Evolutionary conservation across 257 asterid species (phyloP), one percentile per base, ranked within the genome.

Genomic region (Solanum bulbocastanum): DNA sequence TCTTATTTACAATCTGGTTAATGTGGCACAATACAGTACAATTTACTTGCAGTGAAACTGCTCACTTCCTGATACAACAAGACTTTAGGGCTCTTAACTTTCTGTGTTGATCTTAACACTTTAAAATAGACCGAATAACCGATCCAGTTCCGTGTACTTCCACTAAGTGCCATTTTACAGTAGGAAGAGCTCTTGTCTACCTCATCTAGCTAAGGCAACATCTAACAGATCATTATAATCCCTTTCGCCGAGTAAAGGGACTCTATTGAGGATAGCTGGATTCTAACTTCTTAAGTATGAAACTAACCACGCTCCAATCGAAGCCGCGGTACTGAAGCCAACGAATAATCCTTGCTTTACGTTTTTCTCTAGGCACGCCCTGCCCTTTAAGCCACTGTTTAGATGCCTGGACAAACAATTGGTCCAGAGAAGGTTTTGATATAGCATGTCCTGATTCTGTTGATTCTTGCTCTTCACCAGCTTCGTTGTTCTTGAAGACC

Each of bases 291-390:
- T 93, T 94, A 18, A 96, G 62, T 25, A 94, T 89, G 78, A 81
- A 56, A 49, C 90, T 91, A 71, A 91, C 88, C 66, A 94, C 90
- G 66, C 88, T 87, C 98, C 98, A 94, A 88, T 90, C 89, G 87
- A 93, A 96, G 88, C 99, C 98, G n/a, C 99, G 98, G 71, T 97
- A 97, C 58, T 95, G 99, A 87, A 96, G 98, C 99, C 99, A 96
- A 78, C 94, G 90, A 30, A 97, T 85, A 44, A 96, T 91, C 90
- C 99, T 92, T 23, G 98, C 87, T 88, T 94, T 97, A 23, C 96
- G 94, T 58, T 89, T 93, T 88, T 94, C 98, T 65, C 74, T 89
- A 23, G 97, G 68, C 49, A 87, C 90, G 5, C 86, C 94, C 10
- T 68, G 87, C 87, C 98, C 94, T 84, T 94, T 91, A 88, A 87